phyloP scores from a whole-genome alignment of 805 yeast genomes.

The Hanseniaspora taiwanica region DNA sequence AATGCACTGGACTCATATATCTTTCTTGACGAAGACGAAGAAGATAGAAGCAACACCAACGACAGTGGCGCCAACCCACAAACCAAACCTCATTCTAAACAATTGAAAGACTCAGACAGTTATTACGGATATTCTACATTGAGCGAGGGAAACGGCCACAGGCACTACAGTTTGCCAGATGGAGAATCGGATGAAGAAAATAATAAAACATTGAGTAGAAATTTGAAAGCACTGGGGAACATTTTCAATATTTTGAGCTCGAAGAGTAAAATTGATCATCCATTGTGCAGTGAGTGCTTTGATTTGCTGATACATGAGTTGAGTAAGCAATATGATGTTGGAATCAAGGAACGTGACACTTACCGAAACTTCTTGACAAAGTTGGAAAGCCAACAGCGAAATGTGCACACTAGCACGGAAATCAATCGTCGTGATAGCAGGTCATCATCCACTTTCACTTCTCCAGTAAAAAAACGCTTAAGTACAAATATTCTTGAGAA shows the following conservation, averaged over 20 bases:
- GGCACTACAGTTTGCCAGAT: neutral
- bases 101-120: neutral
- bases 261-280: constrained; percentile 68
- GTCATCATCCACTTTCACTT: constrained; percentile 8
- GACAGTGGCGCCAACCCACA: neutral
- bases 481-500: constrained; percentile 35
- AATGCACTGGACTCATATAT: constrained; percentile 15
- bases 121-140: neutral
- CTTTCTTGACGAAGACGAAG: constrained; percentile 10
- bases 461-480: neutral
- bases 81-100: neutral
- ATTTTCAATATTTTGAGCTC: constrained; percentile 61
- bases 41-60: too few relatives aligned
- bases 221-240: constrained; percentile 41
- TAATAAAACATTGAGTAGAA: constrained; percentile 29
- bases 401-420: constrained; percentile 15
- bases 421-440: constrained; percentile 14
- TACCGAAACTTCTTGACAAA: constrained; percentile 63
- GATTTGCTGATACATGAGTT: constrained; percentile 48
- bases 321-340: constrained; percentile 56
- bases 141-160: neutral
- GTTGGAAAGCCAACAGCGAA: constrained; percentile 43
- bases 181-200: neutral
- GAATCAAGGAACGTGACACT: constrained; percentile 63
- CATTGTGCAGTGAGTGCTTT: constrained; percentile 83